A percentile compares a stretch with the other conserved stretches of the same genome.
phyloP scores from a whole-genome alignment of 2,329 filamentous ascomycete species.

The Fusarium liriodendri region DNA sequence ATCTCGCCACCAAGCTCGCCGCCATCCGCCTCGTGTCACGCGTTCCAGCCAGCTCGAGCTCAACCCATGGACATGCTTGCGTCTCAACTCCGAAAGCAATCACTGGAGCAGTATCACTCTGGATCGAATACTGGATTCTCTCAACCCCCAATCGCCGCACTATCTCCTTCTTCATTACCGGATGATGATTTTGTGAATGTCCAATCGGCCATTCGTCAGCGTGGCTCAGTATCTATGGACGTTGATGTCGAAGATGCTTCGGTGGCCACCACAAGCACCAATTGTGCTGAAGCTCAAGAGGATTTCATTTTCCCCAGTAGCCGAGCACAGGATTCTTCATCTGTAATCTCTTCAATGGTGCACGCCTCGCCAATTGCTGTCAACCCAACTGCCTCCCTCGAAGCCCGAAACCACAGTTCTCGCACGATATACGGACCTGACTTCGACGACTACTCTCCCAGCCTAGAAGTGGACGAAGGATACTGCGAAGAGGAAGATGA shows the following conservation, averaged over 20 bases:
- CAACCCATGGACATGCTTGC: conserved; percentile 38
- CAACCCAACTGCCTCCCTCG: conserved; percentile 2
- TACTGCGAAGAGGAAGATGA: conserved; percentile 43
- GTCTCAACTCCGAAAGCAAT: conserved; percentile 37
- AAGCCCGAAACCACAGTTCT: background rate
- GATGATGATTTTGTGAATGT: conserved; percentile 23
- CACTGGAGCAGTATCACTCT: conserved; percentile 23
- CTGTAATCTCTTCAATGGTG: background rate
- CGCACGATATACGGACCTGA: conserved; percentile 9
- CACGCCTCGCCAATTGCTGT: conserved; percentile 4
- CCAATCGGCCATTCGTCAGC: conserved; percentile 3
- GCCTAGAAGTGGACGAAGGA: conserved; percentile 45
- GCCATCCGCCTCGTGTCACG: background rate
- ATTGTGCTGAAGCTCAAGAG: background rate
- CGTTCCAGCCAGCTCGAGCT: conserved; percentile 9
- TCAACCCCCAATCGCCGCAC: conserved; percentile 4
- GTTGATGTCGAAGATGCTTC: conserved; percentile 18
- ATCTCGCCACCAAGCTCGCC: conserved; percentile 38
- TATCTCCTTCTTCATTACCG: conserved; percentile 32
- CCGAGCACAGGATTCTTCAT: background rate
- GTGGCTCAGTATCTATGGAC: conserved; percentile 26
- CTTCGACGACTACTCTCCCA: background rate
- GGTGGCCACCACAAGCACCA: background rate
- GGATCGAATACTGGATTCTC: background rate
- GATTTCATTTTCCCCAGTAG: background rate